Evolutionary conservation across 148 eudicot species (phyloP).

Genomic region (Amaranthus hypochondriacus): DNA sequence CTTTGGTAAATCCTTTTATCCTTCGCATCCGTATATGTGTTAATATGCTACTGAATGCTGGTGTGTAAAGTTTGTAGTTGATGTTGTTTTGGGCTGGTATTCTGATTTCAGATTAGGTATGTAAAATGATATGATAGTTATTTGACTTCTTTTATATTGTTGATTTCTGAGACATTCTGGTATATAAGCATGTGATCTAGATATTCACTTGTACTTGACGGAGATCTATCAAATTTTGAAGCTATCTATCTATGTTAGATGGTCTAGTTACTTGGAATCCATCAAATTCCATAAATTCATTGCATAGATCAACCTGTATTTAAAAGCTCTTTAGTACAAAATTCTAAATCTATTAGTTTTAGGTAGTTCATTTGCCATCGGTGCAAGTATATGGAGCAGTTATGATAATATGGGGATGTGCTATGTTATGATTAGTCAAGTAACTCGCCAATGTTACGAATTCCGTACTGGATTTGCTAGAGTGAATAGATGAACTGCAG

Average conservation of each 20-base stretch:
- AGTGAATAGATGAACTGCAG: background rate
- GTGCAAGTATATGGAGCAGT: no score
- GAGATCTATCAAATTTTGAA: background rate
- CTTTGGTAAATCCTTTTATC: slow-evolving; percentile 48
- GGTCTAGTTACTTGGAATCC: background rate
- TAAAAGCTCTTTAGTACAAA: no score
- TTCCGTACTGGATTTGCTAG: background rate
- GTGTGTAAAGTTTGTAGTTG: no score
- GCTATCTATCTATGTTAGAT: background rate
- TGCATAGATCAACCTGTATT: no score
- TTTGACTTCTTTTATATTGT: background rate
- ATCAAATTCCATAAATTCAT: no score
- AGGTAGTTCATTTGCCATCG: no score
- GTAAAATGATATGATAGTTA: background rate
- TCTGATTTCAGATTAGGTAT: no score
- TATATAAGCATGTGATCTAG: background rate
- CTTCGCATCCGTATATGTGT: background rate
- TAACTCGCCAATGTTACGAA: background rate
- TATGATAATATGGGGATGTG: background rate
- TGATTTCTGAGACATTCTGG: background rate
- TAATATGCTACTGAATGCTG: background rate
- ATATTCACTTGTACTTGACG: background rate
- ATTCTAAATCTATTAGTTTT: no score
- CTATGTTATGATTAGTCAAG: background rate
- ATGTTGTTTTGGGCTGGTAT: no score